Evolutionary conservation across 495 filamentous ascomycete genomes (phyloP), one percentile per base, ranked within the genome.

Genomic region (Durotheca rogersii): DNA sequence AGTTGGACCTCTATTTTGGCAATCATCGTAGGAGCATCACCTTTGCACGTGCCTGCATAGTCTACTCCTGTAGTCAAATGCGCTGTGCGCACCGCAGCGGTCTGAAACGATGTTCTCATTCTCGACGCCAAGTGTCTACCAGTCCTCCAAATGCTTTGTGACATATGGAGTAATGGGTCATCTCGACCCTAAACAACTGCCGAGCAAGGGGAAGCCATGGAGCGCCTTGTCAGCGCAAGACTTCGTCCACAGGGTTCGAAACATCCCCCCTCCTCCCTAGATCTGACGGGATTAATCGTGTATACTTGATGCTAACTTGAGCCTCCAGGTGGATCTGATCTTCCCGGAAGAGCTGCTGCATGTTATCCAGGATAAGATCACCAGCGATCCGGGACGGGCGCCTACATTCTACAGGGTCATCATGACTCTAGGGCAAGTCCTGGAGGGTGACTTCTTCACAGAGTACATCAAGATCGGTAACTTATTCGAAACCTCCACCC

Each of bases 381-480:
- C 65, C 7, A 37, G 51, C 6, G 54, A 67, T 5, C 56, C 50
- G 17, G 38, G 41, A n/a, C 64, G 60, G 10, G 64, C 55, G 3
- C 72, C 76, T 10, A 62, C 75, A 39, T 96, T 85, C 73, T 75
- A 82, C 33, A 76, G 80, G 35, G 83, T 97, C 5, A 80, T 84
- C 46, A 86, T 96, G 81, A 78, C 83, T 9, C 75, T 95, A 17
- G 75, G 75, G 10, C 79, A 83, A 34, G 61, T 96, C 1, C 56
- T 98, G 4, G 79, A 87, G 31, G 78, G 81, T 4, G 83, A 85
- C 0, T 98, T 98, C 58, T 92, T 95, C 66, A 88, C 82, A 34
- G 73, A 81, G 41, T 92, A 95, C 62, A 86, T 96, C 56, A 96
- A 95, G 65, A 74, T 78, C 56, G 91, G 91, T 94, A 79, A 11